Percentiles rank a stretch among this genome's conserved stretches.
Conservation (phyloP, 768 basidiomycete genomes). For the Pulveroboletus sp. region DNA sequence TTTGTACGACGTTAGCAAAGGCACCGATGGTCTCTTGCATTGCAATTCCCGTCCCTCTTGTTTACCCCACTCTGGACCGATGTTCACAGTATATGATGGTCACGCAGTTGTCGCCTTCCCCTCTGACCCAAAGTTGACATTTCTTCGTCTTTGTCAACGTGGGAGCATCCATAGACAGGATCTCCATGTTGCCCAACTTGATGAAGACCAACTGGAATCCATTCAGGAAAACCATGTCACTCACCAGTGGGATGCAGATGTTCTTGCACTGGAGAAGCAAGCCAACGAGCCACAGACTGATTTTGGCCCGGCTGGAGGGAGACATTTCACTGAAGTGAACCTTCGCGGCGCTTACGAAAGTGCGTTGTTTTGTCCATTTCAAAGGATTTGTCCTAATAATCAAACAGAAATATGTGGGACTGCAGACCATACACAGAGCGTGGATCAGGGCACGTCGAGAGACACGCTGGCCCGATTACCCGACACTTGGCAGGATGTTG, state of each 20-base stretch:
- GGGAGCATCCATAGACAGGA: slow-evolving; percentile 48
- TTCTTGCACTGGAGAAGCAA: slow-evolving; percentile 36
- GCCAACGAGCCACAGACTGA: slow-evolving; percentile 30
- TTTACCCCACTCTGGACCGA: slow-evolving; percentile 31
- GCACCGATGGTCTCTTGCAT: slow-evolving; percentile 40
- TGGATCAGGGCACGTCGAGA: slow-evolving; percentile 39
- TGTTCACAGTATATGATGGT: slow-evolving; percentile 30
- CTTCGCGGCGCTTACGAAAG: slow-evolving; percentile 54
- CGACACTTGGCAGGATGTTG: slow-evolving; percentile 52
- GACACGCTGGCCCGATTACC: slow-evolving; percentile 54
- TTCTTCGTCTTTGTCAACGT: slow-evolving; percentile 47
- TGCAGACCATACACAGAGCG: slow-evolving; percentile 24
- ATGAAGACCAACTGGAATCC: slow-evolving; percentile 9
- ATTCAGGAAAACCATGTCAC: background rate
- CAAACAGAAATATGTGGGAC: slow-evolving; percentile 40
- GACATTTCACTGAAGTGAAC: slow-evolving; percentile 46
- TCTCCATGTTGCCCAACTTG: slow-evolving; percentile 24
- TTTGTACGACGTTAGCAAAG: slow-evolving; percentile 58
- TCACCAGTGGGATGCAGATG: slow-evolving; percentile 39
- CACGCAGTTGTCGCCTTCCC: slow-evolving; percentile 32
- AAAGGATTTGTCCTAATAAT: slow-evolving; percentile 11
- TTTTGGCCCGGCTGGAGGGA: slow-evolving; percentile 43
- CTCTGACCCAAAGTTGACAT: slow-evolving; percentile 26
- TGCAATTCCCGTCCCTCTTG: slow-evolving; percentile 40
- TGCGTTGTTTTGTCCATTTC: slow-evolving; percentile 30